These are phyloP conservation scores for Macadamia tetraphylla DNA, from an alignment of 164 flowering plant genomes.

Conservation along the genomic window DNA sequence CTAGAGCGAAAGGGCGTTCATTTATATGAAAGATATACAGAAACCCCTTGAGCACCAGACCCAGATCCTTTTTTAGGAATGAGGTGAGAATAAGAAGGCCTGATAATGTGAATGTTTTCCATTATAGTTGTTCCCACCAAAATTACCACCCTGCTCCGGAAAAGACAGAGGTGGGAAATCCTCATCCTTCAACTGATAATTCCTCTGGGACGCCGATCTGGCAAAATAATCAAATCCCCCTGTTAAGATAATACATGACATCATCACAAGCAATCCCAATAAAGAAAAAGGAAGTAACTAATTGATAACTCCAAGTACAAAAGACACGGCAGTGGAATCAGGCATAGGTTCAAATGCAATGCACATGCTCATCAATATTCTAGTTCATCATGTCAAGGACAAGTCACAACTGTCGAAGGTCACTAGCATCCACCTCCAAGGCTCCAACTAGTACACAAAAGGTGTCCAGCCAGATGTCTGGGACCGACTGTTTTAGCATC, in stretches of 20 bases:
- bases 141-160: slow-evolving; percentile 23
- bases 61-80: slow-evolving; percentile 15
- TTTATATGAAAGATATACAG: slow-evolving; percentile 19
- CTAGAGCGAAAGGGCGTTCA: slow-evolving; percentile 19
- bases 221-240: slow-evolving; percentile 57
- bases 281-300: slow-evolving; percentile 1
- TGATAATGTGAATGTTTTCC: slow-evolving; percentile 24
- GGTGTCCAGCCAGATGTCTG: too few relatives aligned
- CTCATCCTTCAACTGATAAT: slow-evolving; percentile 34
- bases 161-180: slow-evolving; percentile 38
- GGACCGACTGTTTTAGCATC: too few relatives aligned
- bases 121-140: slow-evolving; percentile 25
- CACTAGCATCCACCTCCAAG: neutral
- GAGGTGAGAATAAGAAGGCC: slow-evolving; percentile 18
- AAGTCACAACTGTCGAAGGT: neutral
- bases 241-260: slow-evolving; percentile 42
- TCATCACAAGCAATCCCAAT: slow-evolving; percentile 28
- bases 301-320: neutral
- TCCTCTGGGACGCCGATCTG: slow-evolving; percentile 38
- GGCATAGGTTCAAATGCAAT: too few relatives aligned
- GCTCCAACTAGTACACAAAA: too few relatives aligned
- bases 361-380: neutral
- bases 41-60: slow-evolving; percentile 13
- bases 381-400: neutral
- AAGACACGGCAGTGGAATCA: neutral